Evolutionary conservation across 1,284 basidiomycete species (phyloP).

Genomic region (Ustilago tritici): DNA sequence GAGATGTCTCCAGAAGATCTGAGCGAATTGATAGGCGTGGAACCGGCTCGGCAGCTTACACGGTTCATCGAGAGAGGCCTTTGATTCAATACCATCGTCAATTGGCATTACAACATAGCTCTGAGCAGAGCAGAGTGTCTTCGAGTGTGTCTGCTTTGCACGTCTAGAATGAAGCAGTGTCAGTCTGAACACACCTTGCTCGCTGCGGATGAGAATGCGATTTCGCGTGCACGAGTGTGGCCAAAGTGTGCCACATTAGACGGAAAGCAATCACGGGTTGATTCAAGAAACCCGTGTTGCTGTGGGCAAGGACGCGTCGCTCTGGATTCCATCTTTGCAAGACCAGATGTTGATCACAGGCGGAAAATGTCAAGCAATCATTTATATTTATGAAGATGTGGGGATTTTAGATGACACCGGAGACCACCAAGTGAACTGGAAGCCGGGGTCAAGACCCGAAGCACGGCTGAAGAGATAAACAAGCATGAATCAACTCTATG

Average conservation of each 20-base stretch:
- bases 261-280: too few relatives aligned
- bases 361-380: constrained; percentile 18
- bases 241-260: too few relatives aligned
- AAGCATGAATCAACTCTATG: neutral
- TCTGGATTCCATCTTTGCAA: neutral
- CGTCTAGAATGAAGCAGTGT: neutral
- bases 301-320: too few relatives aligned
- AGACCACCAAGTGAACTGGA: neutral
- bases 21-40: constrained; percentile 82
- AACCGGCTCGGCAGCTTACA: constrained; percentile 79
- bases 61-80: constrained; percentile 23
- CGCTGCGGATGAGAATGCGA: too few relatives aligned
- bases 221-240: too few relatives aligned
- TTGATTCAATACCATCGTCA: neutral
- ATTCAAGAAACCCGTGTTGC: too few relatives aligned
- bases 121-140: neutral
- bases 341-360: neutral
- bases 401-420: constrained; percentile 18
- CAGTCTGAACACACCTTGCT: too few relatives aligned
- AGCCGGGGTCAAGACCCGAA: constrained; percentile 13
- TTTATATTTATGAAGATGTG: constrained; percentile 25
- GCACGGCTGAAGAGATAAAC: neutral
- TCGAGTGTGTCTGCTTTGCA: neutral
- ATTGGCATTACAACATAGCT: neutral
- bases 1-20: constrained; percentile 77